Percentiles rank a stretch among this genome's conserved stretches.
Evolutionary conservation across 345 rosid species (phyloP).

Genomic region (Draba incana): DNA sequence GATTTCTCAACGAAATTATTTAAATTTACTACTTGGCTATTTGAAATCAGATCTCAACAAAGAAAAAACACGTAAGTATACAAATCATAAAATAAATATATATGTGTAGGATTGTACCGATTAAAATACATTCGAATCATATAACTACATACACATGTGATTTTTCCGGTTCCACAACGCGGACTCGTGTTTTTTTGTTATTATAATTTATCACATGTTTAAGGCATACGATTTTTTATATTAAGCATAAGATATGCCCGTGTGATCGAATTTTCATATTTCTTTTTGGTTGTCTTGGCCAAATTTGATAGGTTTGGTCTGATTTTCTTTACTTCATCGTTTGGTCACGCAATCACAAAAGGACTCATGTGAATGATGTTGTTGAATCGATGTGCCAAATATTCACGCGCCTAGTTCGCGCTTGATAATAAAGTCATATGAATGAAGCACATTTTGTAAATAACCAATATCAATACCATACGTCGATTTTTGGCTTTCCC

Average conservation of each 20-base stretch:
- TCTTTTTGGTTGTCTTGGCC: not conserved
- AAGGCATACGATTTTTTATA: not conserved
- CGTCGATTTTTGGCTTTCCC: not conserved
- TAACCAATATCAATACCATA: slow-evolving; percentile 12
- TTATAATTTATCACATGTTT: not conserved
- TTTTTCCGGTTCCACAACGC: not conserved
- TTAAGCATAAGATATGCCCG: not conserved
- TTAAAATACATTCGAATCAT: no score
- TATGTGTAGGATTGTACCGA: not conserved
- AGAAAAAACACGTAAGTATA: not conserved
- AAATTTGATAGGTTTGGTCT: slow-evolving; percentile 12
- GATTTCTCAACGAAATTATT: slow-evolving; percentile 9
- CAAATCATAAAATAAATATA: not conserved
- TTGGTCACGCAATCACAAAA: slow-evolving; percentile 16
- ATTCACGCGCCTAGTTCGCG: not conserved
- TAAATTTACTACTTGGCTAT: not conserved
- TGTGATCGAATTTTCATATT: slow-evolving; percentile 3
- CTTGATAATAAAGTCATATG: not conserved
- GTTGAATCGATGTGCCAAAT: not conserved
- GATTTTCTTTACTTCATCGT: not conserved
- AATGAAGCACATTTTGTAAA: not conserved
- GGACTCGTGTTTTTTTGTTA: not conserved
- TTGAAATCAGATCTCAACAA: not conserved
- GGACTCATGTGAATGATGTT: not conserved
- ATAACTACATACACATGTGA: not conserved